Evolutionary conservation across 768 basidiomycete genomes (phyloP), one percentile per base, ranked within the genome.

Genomic region (Tylopilus plumbeoviolaceoides): DNA sequence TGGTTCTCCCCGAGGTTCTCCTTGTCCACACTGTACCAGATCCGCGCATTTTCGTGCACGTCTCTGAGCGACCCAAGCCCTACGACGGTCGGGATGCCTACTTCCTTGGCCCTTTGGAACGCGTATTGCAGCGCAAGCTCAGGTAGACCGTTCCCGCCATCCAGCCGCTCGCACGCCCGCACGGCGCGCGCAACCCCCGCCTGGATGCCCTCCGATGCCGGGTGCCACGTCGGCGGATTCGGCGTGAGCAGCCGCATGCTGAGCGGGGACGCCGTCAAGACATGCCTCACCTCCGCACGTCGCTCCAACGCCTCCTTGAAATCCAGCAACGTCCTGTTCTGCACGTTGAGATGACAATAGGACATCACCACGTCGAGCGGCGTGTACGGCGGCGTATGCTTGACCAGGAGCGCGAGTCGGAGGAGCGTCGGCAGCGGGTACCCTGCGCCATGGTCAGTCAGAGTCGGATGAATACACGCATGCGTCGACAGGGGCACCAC

Each of bases 341-440:
- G 89, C 30, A 93, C 73, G 21, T 79, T 83, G 49, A 90, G 77
- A 67, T 94, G 90, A 21, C 83, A 87, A 72, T 91, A 95, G 15
- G 88, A 85, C 42, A 93, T 78, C 27, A 95, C 67, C 43, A 84
- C 76, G 68, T 95, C 92, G 53, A 95, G 65, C 10, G 92, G 88
- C 49, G 77, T 75, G 69, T 78, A 84, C 11, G 85, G 85, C 9
- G 81, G 68, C 18, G 75, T 83, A 61, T 87, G 81, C 30, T 81
- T 73, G 56, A 91, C 79, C 47, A 93, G 74, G 31, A 91, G 77
- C 9, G 91, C 81, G 17, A 93, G 70, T n/a, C 92, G 85, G 27
- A 95, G 78, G n/a, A 95, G 77, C 0, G 86, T 85, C 9, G 91
- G 84, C 23, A 94, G 75, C 11, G 91, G 90, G 58, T 84, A 91